Base-by-base conservation (phyloP, 1,139 yeast species). In the Scheffersomyces quercinus region DNA sequence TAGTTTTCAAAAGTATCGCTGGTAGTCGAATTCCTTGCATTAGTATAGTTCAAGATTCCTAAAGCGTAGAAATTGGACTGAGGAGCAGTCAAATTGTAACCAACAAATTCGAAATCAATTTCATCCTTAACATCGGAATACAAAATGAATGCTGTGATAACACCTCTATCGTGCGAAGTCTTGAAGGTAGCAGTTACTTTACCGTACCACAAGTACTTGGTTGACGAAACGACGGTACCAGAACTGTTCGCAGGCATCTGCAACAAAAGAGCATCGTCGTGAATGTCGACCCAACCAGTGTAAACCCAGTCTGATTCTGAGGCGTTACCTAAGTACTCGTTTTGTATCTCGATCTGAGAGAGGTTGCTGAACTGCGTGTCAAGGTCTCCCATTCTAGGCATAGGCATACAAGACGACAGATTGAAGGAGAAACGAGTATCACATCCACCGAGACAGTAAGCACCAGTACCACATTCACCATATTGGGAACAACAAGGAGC, bases 61-160 rank as follows among this genome's bases (percentile, higher is more conserved):
- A 85, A 82, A 62, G 81, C 81, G 68, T 87, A 90, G 73, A 64
- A 90, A 68, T 90, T 90, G 24, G 90, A 72, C 70, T 90, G 93
- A 1, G 83, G 87, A 31, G 68, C 63, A 13, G 74, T 73, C 56
- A 86, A 69, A 59, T 86, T 79, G 54, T 78, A 77, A 48, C 98
- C 98, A 46, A 89, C 83, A 56, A 82, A 85, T 70, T 90, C 97
- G 59, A 70, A 84, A 78, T 90, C 97, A 56, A 90, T 79, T 75
- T 91, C 97, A 70, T 90, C 97, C 67, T 85, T 83, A 36, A 87
- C 89, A 56, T 88, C 89, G 2, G 96, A 87, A 69, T 82, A 87
- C 47, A 88, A 67, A 62, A 90, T 88, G 56, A 85, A 82, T n/a
- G 96, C 93, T 14, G 95, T 78, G 49, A 90, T 80, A 39, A 90